Conservation (phyloP, 2,329 filamentous ascomycete species). For the Hypoxylon sp. region DNA sequence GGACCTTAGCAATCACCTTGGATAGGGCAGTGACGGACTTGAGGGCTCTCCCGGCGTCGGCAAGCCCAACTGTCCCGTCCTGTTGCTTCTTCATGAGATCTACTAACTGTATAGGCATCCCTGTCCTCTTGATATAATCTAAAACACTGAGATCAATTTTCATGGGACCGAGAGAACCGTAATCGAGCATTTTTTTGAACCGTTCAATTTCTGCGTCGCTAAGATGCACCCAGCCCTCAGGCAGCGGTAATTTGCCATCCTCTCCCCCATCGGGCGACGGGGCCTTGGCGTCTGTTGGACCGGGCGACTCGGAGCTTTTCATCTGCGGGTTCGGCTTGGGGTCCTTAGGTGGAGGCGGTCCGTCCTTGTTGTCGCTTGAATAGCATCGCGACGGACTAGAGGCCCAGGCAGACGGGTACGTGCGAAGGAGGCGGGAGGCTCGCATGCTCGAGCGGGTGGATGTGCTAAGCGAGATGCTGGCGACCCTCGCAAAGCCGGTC, state of each 20-base stretch:
- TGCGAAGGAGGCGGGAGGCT: slow-evolving; percentile 36
- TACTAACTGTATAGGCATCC: slow-evolving; percentile 31
- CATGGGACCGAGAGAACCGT: neutral
- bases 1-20: slow-evolving; percentile 22
- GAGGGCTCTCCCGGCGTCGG: slow-evolving; percentile 29
- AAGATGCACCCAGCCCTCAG: slow-evolving; percentile 44
- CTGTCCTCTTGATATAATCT: slow-evolving; percentile 25
- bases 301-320: slow-evolving; percentile 42
- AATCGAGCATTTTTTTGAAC: slow-evolving; percentile 1
- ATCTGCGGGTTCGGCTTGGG: slow-evolving; percentile 35
- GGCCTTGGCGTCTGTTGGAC: slow-evolving; percentile 38
- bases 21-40: slow-evolving; percentile 30
- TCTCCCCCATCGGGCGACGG: slow-evolving; percentile 24
- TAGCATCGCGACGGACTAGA: slow-evolving; percentile 38
- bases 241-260: slow-evolving; percentile 33
- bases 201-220: slow-evolving; percentile 31
- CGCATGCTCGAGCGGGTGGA: slow-evolving; percentile 39
- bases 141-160: too few species aligned
- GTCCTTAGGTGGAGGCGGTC: slow-evolving; percentile 8
- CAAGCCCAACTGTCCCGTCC: slow-evolving; percentile 5
- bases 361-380: slow-evolving; percentile 31
- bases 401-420: slow-evolving; percentile 39
- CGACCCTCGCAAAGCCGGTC: slow-evolving; percentile 40
- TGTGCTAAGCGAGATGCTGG: slow-evolving; percentile 37
- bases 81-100: slow-evolving; percentile 26